A percentile compares a stretch with the other conserved stretches of the same genome.
phyloP scores from a whole-genome alignment of 495 filamentous ascomycete species.

The Neurospora tetrasperma region DNA sequence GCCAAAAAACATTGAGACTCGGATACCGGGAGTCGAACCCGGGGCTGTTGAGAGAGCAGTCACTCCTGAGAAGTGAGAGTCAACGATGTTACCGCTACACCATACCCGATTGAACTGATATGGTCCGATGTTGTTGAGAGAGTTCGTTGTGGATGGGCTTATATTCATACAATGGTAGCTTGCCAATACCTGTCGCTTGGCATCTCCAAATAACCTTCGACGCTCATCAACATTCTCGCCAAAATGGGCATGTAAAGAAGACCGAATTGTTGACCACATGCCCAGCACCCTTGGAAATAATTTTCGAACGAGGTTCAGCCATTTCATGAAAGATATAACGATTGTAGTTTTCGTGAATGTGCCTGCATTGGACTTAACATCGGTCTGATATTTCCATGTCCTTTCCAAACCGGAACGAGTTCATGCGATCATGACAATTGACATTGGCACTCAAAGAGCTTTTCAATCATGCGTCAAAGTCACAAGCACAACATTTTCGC shows the following conservation, averaged over 20 bases:
- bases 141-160: rapidly evolving
- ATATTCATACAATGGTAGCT: background rate
- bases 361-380: background rate
- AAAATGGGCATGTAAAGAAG: background rate
- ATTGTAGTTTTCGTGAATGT: background rate
- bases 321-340: background rate
- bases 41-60: no score
- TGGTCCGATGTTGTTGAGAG: background rate
- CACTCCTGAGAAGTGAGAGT: no score
- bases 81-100: background rate
- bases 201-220: background rate
- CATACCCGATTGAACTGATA: background rate
- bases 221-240: background rate
- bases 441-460: background rate
- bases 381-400: background rate
- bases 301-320: background rate
- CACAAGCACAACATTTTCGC: background rate
- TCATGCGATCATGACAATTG: background rate
- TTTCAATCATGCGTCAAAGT: background rate
- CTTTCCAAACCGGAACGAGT: background rate
- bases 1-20: no score
- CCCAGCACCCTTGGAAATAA: background rate
- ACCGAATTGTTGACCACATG: background rate
- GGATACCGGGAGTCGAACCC: no score
- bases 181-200: no score